phyloP scores from a whole-genome alignment of 768 basidiomycete genomes.

The Tricholoma sp. region DNA sequence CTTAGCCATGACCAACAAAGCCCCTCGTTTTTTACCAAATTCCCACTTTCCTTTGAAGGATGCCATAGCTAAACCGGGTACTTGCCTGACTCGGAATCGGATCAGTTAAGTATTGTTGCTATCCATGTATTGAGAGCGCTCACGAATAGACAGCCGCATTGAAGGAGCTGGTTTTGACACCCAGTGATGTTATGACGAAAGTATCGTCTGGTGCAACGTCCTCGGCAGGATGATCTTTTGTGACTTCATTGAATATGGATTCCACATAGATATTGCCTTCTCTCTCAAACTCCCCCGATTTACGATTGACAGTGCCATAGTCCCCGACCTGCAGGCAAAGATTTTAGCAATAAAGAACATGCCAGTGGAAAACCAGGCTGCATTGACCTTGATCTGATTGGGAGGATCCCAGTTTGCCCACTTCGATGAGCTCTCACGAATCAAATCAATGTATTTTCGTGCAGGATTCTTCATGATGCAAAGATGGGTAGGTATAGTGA shows the following conservation, averaged over 20 bases:
- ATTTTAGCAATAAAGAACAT: background rate
- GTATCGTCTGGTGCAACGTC: conserved; percentile 15
- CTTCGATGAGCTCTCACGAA: conserved; percentile 23
- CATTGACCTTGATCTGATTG: conserved; percentile 22
- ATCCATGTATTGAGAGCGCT: background rate
- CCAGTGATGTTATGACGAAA: conserved; percentile 18
- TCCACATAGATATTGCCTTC: conserved; percentile 28
- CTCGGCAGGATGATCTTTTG: conserved; percentile 12
- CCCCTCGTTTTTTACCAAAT: conserved; percentile 25
- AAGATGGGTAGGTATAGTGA: no score
- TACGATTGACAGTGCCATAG: conserved; percentile 23
- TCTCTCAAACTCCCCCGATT: conserved; percentile 23
- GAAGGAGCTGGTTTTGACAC: conserved; percentile 12
- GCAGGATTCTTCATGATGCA: conserved; percentile 12
- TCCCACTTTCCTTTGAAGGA: conserved; percentile 30
- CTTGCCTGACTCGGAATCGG: conserved; percentile 3
- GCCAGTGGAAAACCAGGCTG: background rate
- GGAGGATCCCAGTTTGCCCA: conserved; percentile 36
- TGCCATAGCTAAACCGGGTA: conserved; percentile 22
- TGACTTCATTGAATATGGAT: conserved; percentile 12
- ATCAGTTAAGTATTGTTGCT: background rate
- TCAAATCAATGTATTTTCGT: conserved; percentile 32
- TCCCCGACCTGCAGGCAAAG: conserved; percentile 25
- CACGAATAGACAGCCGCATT: conserved; percentile 16
- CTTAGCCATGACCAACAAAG: conserved; percentile 28